Conservation (phyloP, 345 rosid genomes). For the Tarenaya hassleriana region DNA sequence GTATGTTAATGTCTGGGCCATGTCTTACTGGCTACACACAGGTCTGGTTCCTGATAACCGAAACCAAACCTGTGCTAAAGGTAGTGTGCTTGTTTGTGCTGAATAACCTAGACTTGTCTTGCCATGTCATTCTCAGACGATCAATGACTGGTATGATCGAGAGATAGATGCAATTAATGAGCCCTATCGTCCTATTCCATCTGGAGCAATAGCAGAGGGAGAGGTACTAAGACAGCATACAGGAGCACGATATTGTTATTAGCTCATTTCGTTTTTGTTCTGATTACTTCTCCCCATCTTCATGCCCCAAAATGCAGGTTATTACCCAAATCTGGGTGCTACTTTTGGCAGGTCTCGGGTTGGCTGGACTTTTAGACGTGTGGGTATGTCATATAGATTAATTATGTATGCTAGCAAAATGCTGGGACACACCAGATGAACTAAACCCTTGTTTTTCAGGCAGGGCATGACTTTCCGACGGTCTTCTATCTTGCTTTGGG, state of each 20-base stretch:
- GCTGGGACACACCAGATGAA: background rate
- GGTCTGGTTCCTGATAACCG: slow-evolving; percentile 34
- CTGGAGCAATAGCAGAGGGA: slow-evolving; percentile 83
- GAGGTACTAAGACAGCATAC: slow-evolving; percentile 41
- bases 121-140: slow-evolving; percentile 44
- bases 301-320: slow-evolving; percentile 47
- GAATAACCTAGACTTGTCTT: slow-evolving; percentile 12
- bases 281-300: slow-evolving; percentile 7
- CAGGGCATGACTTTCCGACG: slow-evolving; percentile 75
- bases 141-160: slow-evolving; percentile 94
- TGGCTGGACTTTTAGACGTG: slow-evolving; percentile 73
- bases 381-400: slow-evolving; percentile 57
- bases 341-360: slow-evolving; percentile 78
- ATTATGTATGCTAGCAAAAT: background rate
- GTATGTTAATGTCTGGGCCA: slow-evolving; percentile 98
- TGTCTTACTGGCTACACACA: slow-evolving; percentile 96
- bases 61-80: background rate
- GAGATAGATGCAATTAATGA: slow-evolving; percentile 96
- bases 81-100: slow-evolving; percentile 17
- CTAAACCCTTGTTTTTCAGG: slow-evolving; percentile 40
- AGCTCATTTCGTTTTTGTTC: background rate
- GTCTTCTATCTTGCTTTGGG: slow-evolving; percentile 88
- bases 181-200: slow-evolving; percentile 97
- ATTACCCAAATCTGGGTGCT: slow-evolving; percentile 83
- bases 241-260: background rate